Base-by-base conservation (phyloP, 805 yeast species). In the Starmerella stigmatis region DNA sequence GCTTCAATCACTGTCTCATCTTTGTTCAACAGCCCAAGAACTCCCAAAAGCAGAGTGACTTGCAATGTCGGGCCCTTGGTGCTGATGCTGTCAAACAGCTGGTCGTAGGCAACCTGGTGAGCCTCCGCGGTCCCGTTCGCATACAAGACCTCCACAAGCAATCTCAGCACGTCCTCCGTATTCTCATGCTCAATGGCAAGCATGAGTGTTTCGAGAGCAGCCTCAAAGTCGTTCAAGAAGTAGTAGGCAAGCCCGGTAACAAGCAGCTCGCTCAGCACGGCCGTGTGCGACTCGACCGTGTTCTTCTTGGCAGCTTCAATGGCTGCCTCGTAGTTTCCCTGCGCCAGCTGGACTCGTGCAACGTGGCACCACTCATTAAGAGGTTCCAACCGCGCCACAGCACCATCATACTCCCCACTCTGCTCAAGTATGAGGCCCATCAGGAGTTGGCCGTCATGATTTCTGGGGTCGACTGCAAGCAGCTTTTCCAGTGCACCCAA, bases 41-140 rank as follows among this genome's bases (percentile, higher is more conserved):
- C 86, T 4, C 94, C 96, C 33, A 89, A 67, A 1, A 86, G 74
- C 47, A 88, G 62, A 0, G 84, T 79, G 2, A 83, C 76, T 20
- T 76, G 57, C 37, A 85, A 63, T 2, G 86, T 76, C 1, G 82
- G 68, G 0, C 94, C 95, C 46, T 73, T 62, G 4, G 64, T 67
- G 48, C 74, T 79, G 32, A 86, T 75, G 54, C 71, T 76, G 20
- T 72, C 70, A 54, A 82, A 80, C 35, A 89, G 63, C 60, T 86
- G 94, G 55, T 86, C 95, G 38, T 83, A 58, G 0, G 96, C 95
- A 1, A 86, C 88, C 51, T 78, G 81, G 47, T 76, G 79, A 1
- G 92, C 77, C 5, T 82, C 92, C n/a, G 73, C 76, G 0, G 77
- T 73, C n/a, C 77, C 81, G 46, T 75, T 74, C 2, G 85, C 84